Evolutionary conservation across 2,329 filamentous ascomycete genomes (phyloP).

Genomic region (Scleromitrula shiraiana): DNA sequence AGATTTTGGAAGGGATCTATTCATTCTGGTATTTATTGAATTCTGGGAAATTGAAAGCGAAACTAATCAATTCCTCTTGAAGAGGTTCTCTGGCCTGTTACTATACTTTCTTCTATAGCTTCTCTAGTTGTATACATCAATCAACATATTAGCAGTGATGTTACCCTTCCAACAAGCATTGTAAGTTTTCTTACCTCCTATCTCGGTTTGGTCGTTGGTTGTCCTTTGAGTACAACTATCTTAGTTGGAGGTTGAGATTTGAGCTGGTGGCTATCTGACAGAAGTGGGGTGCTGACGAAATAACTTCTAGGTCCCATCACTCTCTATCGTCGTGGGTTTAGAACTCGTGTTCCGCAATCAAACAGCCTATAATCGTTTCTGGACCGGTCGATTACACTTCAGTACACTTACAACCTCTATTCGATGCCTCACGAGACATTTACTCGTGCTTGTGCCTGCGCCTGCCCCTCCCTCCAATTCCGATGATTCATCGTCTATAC

Average conservation of each 20-base stretch:
- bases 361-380: slow-evolving; percentile 37
- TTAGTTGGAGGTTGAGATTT: no score
- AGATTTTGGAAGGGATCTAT: slow-evolving; percentile 58
- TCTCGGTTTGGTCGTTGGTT: background rate
- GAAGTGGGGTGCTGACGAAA: background rate
- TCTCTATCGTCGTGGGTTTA: slow-evolving; percentile 58
- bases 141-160: slow-evolving; percentile 38
- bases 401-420: slow-evolving; percentile 49
- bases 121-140: slow-evolving; percentile 51
- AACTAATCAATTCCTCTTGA: background rate
- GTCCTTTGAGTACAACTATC: no score
- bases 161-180: slow-evolving; percentile 50
- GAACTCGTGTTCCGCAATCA: slow-evolving; percentile 62
- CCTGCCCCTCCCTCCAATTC: slow-evolving; percentile 22
- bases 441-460: slow-evolving; percentile 34
- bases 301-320: slow-evolving; percentile 47
- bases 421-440: slow-evolving; percentile 49
- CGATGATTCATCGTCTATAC: slow-evolving; percentile 18
- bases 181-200: slow-evolving; percentile 30
- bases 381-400: slow-evolving; percentile 50
- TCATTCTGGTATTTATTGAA: slow-evolving; percentile 34
- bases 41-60: background rate
- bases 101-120: slow-evolving; percentile 50
- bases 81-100: slow-evolving; percentile 48
- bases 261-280: no score